These are phyloP conservation scores for Spinacia oleracea DNA, from an alignment of 179 eudicot species.

Conservation along the genomic window DNA sequence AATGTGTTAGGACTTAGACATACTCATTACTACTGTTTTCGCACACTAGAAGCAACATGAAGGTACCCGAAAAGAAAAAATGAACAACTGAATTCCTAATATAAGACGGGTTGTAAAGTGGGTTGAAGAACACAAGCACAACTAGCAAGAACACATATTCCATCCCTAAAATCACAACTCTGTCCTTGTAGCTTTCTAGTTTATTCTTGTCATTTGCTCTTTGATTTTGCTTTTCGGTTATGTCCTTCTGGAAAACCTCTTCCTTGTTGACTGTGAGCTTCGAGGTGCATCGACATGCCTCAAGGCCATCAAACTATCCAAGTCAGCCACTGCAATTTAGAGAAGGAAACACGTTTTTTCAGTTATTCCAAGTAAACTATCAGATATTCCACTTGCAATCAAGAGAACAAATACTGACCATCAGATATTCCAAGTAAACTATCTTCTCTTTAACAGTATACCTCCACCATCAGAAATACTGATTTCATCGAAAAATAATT, in stretches of 20 bases:
- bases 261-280: conserved; percentile 25
- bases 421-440: too few species aligned
- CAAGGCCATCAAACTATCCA: conserved; percentile 38
- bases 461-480: too few species aligned
- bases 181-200: background rate
- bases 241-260: background rate
- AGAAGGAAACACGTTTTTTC: too few species aligned
- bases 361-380: too few species aligned
- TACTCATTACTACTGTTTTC: conserved; percentile 3
- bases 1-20: background rate
- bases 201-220: background rate
- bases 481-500: too few species aligned
- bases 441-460: too few species aligned
- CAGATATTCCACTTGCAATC: too few species aligned
- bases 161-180: conserved; percentile 18
- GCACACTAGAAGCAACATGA: conserved; percentile 14
- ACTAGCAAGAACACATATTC: conserved; percentile 6
- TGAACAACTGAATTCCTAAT: conserved; percentile 5
- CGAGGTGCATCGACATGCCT: conserved; percentile 22
- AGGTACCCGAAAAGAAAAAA: conserved; percentile 9
- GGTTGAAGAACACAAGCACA: conserved; percentile 8
- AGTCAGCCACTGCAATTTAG: conserved; percentile 21
- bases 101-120: conserved; percentile 22
- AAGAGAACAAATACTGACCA: too few species aligned
- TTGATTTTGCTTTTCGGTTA: background rate